Evolutionary conservation across 2,329 filamentous ascomycete genomes (phyloP).

Genomic region (Fusarium bactridioides): DNA sequence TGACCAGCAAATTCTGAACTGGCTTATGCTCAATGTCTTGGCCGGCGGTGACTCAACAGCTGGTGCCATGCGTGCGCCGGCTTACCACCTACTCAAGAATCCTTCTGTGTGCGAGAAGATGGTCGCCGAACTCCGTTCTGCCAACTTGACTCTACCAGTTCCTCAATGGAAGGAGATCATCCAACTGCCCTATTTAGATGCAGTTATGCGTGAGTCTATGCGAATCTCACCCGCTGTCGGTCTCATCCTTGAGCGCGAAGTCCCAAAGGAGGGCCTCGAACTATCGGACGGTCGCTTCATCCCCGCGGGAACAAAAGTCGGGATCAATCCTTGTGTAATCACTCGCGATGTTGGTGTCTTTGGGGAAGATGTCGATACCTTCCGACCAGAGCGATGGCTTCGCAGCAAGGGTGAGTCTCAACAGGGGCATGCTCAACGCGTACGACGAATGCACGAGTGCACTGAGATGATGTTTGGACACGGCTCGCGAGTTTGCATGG

Average conservation of each 20-base stretch:
- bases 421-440: background rate
- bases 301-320: conserved; percentile 7
- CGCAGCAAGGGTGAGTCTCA: conserved; percentile 4
- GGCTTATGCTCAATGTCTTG: conserved; percentile 33
- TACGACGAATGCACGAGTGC: conserved; percentile 24
- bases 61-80: conserved; percentile 27
- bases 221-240: conserved; percentile 17
- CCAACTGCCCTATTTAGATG: conserved; percentile 19
- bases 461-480: conserved; percentile 32
- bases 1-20: conserved; percentile 30
- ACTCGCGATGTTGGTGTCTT: conserved; percentile 22
- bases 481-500: conserved; percentile 28
- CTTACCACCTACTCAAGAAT: conserved; percentile 25
- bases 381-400: conserved; percentile 25
- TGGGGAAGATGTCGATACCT: conserved; percentile 14
- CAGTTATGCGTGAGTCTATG: conserved; percentile 27
- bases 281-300: conserved; percentile 21
- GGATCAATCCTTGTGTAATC: conserved; percentile 27
- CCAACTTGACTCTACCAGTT: conserved; percentile 6
- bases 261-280: conserved; percentile 13
- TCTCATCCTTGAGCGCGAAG: conserved; percentile 23
- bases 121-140: conserved; percentile 14
- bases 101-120: conserved; percentile 12
- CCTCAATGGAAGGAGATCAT: conserved; percentile 32
- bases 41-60: conserved; percentile 32